Evolutionary conservation across 306 rosid species (phyloP).

Genomic region (Fragaria vesca): DNA sequence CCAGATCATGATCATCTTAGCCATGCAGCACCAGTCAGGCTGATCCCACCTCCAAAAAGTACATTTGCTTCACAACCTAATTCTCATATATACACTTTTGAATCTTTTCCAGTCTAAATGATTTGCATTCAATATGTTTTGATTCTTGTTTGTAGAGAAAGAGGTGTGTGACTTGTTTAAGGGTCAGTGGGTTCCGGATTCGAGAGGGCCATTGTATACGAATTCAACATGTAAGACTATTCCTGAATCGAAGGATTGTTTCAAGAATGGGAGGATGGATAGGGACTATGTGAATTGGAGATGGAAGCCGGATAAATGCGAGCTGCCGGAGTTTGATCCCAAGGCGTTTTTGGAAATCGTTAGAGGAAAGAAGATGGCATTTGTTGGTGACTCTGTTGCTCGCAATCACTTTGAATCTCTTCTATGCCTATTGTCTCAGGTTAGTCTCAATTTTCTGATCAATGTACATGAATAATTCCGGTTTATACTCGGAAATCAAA

Average conservation of each 20-base stretch:
- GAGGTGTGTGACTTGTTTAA: slow-evolving; percentile 57
- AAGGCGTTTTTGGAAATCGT: slow-evolving; percentile 48
- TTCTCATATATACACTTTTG: background rate
- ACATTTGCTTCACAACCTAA: slow-evolving; percentile 14
- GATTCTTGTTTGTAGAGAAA: slow-evolving; percentile 30
- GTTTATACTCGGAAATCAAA: background rate
- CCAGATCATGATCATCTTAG: slow-evolving; percentile 4
- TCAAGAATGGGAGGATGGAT: slow-evolving; percentile 69
- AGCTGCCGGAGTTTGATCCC: slow-evolving; percentile 60
- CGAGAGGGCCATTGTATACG: slow-evolving; percentile 47
- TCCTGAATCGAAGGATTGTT: slow-evolving; percentile 80
- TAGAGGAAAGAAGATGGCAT: slow-evolving; percentile 72
- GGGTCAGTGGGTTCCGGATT: slow-evolving; percentile 62
- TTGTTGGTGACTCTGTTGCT: slow-evolving; percentile 86
- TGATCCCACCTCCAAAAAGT: slow-evolving; percentile 41
- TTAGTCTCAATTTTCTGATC: slow-evolving; percentile 17
- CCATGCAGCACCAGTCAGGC: slow-evolving; percentile 19
- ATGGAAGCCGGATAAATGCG: slow-evolving; percentile 80
- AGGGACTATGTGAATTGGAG: slow-evolving; percentile 74
- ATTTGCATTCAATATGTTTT: background rate
- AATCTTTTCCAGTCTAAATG: background rate
- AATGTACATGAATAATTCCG: background rate
- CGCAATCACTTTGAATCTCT: slow-evolving; percentile 90
- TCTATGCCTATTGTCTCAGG: slow-evolving; percentile 82
- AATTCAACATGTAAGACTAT: slow-evolving; percentile 70